Base-by-base conservation (phyloP, 2,329 filamentous ascomycete species). In the Penicillium sp. region DNA sequence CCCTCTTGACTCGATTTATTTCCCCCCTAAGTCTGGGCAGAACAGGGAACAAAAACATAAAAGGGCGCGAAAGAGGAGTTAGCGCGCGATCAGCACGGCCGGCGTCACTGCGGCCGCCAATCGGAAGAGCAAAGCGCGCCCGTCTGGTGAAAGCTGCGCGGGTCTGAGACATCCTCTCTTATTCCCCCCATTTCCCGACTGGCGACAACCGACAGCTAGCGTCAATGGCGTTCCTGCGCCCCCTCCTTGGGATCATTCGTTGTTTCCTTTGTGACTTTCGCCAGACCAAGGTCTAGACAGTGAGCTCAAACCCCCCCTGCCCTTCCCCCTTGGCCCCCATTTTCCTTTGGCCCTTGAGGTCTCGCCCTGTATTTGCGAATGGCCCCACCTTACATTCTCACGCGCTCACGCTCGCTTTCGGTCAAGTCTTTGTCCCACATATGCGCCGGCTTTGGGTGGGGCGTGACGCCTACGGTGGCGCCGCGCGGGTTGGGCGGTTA, bases 81-180 rank as follows among this genome's bases (percentile, higher is more conserved):
- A 72, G 71, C 74, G 74, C 74, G 74, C 73, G 74, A 76, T 76
- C 74, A 70, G 71, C 75, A 72, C 70, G 68, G 70, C 69, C 70
- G 68, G 70, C 69, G 66, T 69, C 65, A 70, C 65, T 53, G 57
- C 37, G 52, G 45, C 61, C 56, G 64, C 68, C 68, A 70, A 69
- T 69, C 68, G 64, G 68, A 68, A 65, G 65, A 35, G 59, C 28
- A 59, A 64, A 67, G 62, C 61, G 57, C 62, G 28, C 56, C 52
- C 30, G 59, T 43, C 61, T 60, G 63, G 69, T 68, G 67, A 59
- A 66, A 59, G 54, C 60, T 62, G 61, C 66, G 64, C 68, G 70
- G 68, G 67, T 70, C 68, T 70, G 66, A 69, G 68, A 70, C 68
- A 52, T 52, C n/a, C 46, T 28, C 25, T 16, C 46, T 30, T 13